phyloP scores from a whole-genome alignment of 2,329 filamentous ascomycete genomes.

The Penicillium thymicola region DNA sequence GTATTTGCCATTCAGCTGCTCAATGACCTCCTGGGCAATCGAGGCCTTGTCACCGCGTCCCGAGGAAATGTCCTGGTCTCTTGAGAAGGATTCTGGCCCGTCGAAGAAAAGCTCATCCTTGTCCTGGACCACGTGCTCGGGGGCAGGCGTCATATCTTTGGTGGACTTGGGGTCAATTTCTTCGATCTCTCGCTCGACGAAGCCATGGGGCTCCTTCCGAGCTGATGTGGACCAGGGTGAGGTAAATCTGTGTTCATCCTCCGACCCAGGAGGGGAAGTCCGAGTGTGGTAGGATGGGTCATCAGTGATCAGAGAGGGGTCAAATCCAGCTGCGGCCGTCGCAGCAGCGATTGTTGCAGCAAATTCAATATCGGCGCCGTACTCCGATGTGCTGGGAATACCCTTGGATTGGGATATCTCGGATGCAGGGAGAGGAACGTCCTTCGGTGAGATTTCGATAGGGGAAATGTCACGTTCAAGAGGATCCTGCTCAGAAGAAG shows the following conservation, averaged over 20 bases:
- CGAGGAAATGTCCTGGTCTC: slow-evolving; percentile 1
- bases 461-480: slow-evolving; percentile 24
- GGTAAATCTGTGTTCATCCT: slow-evolving; percentile 53
- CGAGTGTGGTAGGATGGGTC: slow-evolving; percentile 62
- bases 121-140: slow-evolving; percentile 12
- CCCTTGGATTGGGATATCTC: slow-evolving; percentile 7
- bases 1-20: slow-evolving; percentile 22
- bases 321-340: slow-evolving; percentile 66
- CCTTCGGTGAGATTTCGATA: slow-evolving; percentile 10
- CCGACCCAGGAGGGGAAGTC: slow-evolving; percentile 61
- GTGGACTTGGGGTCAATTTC: slow-evolving; percentile 40
- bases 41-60: slow-evolving; percentile 12
- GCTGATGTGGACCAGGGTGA: slow-evolving; percentile 51
- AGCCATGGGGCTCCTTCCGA: slow-evolving; percentile 44
- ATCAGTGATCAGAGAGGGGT: slow-evolving; percentile 67
- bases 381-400: slow-evolving; percentile 36
- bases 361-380: slow-evolving; percentile 66
- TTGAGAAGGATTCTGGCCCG: slow-evolving; percentile 19
- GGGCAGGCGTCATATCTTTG: slow-evolving; percentile 11
- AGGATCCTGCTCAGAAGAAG: slow-evolving; percentile 41
- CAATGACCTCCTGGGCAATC: slow-evolving; percentile 26
- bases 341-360: slow-evolving; percentile 67
- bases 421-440: slow-evolving; percentile 5
- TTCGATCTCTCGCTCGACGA: slow-evolving; percentile 50
- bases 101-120: slow-evolving; percentile 18